Evolutionary conservation across 129 eudicot genomes (phyloP), one percentile per base, ranked within the genome.

Genomic region (Escallonia herrerae): DNA sequence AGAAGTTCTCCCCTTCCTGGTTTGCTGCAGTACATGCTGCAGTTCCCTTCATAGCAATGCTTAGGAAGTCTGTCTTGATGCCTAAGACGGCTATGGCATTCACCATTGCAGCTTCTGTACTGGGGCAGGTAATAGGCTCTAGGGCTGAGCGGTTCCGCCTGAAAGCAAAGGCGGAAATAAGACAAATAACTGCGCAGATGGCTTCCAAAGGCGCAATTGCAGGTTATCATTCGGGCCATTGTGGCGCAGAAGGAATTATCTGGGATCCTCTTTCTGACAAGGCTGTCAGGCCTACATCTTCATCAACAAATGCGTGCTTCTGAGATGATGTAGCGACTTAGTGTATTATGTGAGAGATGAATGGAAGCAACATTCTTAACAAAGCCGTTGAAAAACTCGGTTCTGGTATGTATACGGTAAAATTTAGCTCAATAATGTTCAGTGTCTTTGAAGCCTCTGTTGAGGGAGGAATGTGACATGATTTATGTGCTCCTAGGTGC

Each of bases 31-130:
- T 85, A 5, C 96, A 85, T 61, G 96, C 94, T 55, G 87, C 94
- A n/a, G 87, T 89, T 8, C 96, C 90, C 52, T 85, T 85, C 71
- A 78, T 85, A 63, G 86, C 94, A 52, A 89, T 89, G 94, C 83
- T 85, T 13, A 80, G 85, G 64, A 89, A 89, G 57, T 73, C 87
- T 7, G 85, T 89, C 15, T 56, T 76, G 54, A 85, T 89, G 87
- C 94, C 94, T 3, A 89, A 87, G 67, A 87, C 87, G 9, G 87
- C 97, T 44, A 90, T 90, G 95, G 91, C 85, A 2, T 64, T 90
- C 40, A 90, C 97, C 71, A 81, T 90, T 61, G 89, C 86, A 3
- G 91, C 91, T 47, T 90, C 97, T 9, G 68, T 90, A 22, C 71
- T 87, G 9, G 95, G 95, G 37, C 91, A 87, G 74, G 77, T 84